These are phyloP conservation scores for Gracilaria vermiculophylla DNA, from an alignment of 23 red algal genomes.

Conservation along the genomic window DNA sequence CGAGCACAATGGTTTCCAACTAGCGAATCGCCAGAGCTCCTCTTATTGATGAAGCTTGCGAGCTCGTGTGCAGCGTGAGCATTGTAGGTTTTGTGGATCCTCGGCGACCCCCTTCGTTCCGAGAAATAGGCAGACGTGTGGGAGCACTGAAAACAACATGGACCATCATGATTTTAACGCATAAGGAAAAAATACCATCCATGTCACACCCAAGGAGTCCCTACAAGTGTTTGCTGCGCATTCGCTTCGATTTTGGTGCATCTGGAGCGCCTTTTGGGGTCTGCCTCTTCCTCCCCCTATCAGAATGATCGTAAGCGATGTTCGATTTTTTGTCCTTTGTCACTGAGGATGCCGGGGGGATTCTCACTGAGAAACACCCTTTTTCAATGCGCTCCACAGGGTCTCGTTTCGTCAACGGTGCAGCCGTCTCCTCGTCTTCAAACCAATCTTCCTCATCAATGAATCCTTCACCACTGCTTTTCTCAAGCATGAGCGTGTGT, in stretches of 20 bases:
- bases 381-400: background rate
- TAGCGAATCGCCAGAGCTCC: no score
- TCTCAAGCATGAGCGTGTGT: background rate
- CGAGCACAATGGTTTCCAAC: no score
- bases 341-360: background rate
- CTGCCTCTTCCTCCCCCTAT: background rate
- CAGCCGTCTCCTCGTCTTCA: background rate
- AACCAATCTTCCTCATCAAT: background rate
- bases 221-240: background rate
- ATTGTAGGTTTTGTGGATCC: no score
- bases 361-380: background rate
- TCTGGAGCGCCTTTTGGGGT: background rate
- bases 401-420: background rate
- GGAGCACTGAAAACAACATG: no score
- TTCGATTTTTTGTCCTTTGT: background rate
- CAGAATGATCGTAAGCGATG: background rate
- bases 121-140: no score
- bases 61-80: no score
- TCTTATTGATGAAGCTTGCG: no score
- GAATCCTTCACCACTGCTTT: background rate
- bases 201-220: background rate
- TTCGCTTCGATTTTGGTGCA: background rate
- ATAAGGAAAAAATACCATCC: background rate
- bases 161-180: background rate
- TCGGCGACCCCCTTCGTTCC: no score